phyloP scores from a whole-genome alignment of 139 green algal genomes.

The Chlorella sp. region DNA sequence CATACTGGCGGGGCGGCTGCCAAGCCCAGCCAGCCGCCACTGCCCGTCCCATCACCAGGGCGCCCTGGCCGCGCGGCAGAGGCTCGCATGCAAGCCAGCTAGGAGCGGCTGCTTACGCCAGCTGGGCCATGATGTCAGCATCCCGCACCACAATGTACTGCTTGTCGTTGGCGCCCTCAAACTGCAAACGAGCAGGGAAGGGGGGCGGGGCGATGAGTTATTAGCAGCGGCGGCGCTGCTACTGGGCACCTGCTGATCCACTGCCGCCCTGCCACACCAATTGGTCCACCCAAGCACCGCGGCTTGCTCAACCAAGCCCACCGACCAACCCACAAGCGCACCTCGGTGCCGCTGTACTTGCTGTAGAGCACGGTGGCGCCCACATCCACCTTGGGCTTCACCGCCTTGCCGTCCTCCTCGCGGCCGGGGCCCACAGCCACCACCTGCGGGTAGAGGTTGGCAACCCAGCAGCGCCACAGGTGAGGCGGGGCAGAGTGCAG shows the following conservation, averaged over 20 bases:
- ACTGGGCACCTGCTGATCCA: too few species aligned
- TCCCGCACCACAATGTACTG: constrained; percentile 89
- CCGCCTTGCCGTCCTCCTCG: constrained; percentile 71
- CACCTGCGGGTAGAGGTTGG: constrained; percentile 55
- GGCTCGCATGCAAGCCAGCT: neutral
- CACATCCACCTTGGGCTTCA: constrained; percentile 64
- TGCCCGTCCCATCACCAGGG: neutral
- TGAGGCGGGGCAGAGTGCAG: too few species aligned
- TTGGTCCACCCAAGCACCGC: too few species aligned
- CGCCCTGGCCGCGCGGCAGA: too few species aligned
- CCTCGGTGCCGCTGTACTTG: constrained; percentile 49
- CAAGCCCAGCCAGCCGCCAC: too few species aligned
- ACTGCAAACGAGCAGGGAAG: constrained; percentile 56
- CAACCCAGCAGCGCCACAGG: too few species aligned
- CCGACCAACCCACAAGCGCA: neutral
- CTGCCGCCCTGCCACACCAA: too few species aligned
- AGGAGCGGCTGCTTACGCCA: constrained; percentile 61
- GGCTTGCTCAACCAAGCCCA: too few species aligned
- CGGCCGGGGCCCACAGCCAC: constrained; percentile 81
- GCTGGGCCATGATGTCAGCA: constrained; percentile 83
- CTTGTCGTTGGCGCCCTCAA: constrained; percentile 67
- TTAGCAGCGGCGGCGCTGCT: neutral
- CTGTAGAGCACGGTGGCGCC: constrained; percentile 90
- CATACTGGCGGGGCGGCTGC: too few species aligned
- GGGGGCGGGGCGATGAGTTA: too few species aligned